phyloP scores from a whole-genome alignment of 2,329 filamentous ascomycete species.

The Torrubiella hemipterigena region DNA sequence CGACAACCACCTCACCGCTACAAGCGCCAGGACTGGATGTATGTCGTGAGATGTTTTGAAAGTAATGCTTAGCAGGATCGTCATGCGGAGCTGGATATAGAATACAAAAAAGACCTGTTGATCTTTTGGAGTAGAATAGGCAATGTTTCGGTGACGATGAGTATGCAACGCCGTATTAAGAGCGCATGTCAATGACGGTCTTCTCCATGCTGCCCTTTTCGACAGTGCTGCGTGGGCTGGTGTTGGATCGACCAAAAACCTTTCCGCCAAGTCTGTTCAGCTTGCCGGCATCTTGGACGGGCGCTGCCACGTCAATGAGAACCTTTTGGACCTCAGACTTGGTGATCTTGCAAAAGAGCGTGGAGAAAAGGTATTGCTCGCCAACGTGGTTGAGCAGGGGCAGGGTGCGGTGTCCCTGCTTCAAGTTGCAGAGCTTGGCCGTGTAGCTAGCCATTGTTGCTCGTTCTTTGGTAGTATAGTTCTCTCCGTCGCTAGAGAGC shows the following conservation, averaged over 20 bases:
- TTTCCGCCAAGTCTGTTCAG: conserved; percentile 44
- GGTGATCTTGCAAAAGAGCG: conserved; percentile 80
- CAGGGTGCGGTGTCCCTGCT: conserved; percentile 85
- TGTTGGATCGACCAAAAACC: conserved; percentile 43
- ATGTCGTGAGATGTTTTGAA: no score
- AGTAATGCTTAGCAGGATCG: no score
- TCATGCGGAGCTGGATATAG: no score
- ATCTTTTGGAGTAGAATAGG: no score
- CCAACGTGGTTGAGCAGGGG: conserved; percentile 81
- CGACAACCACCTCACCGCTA: no score
- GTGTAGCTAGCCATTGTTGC: conserved; percentile 76
- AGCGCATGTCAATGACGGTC: conserved; percentile 25
- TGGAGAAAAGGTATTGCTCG: conserved; percentile 90
- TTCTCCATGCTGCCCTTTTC: conserved; percentile 40
- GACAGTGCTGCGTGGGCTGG: conserved; percentile 39
- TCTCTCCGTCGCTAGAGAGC: conserved; percentile 68
- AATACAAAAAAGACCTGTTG: no score
- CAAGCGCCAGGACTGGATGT: no score
- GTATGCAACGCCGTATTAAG: no score
- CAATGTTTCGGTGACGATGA: no score
- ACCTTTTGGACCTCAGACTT: conserved; percentile 46
- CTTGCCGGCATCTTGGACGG: conserved; percentile 31
- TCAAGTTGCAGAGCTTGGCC: conserved; percentile 78
- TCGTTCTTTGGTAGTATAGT: conserved; percentile 43
- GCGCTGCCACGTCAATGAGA: conserved; percentile 38